phyloP scores from a whole-genome alignment of 768 basidiomycete genomes.

The Pleurotus cornucopiae region DNA sequence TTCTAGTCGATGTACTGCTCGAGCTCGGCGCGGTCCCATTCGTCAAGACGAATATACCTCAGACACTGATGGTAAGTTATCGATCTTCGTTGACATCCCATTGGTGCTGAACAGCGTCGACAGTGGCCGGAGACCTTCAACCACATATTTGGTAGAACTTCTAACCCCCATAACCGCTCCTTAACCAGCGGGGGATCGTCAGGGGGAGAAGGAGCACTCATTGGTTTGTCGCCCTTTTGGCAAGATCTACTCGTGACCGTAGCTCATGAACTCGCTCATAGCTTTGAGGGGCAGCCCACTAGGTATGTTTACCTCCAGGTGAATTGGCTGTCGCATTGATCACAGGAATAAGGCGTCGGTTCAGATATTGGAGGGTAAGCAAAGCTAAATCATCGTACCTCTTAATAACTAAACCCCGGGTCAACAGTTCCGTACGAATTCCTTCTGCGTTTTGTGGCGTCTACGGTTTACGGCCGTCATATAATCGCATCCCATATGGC shows the following conservation, averaged over 20 bases:
- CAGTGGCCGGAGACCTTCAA: constrained; percentile 82
- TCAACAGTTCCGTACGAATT: constrained; percentile 60
- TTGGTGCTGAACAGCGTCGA: background rate
- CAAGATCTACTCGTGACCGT: too few species aligned
- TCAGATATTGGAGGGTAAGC: constrained; percentile 76
- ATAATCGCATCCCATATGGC: constrained; percentile 65
- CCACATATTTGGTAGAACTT: constrained; percentile 72
- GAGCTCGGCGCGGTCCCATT: constrained; percentile 68
- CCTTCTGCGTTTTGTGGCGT: constrained; percentile 65
- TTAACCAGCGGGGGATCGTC: constrained; percentile 79
- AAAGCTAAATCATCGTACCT: background rate
- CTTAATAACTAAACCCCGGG: background rate
- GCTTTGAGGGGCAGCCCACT: constrained; percentile 42
- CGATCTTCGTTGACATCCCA: background rate
- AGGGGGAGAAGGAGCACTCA: constrained; percentile 80
- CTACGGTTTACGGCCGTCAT: constrained; percentile 71
- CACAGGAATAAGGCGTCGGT: constrained; percentile 58
- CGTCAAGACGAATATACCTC: constrained; percentile 73
- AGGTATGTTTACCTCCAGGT: constrained; percentile 21
- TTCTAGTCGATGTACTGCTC: constrained; percentile 63
- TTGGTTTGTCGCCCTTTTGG: constrained; percentile 33
- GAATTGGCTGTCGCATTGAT: constrained; percentile 13
- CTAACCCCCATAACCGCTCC: constrained; percentile 69
- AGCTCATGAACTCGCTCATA: constrained; percentile 9
- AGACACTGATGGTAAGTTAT: constrained; percentile 63